Percentiles rank a stretch among this genome's conserved stretches.
Conservation (phyloP, 163 green algal species). For the Smithsoniella earleae region DNA sequence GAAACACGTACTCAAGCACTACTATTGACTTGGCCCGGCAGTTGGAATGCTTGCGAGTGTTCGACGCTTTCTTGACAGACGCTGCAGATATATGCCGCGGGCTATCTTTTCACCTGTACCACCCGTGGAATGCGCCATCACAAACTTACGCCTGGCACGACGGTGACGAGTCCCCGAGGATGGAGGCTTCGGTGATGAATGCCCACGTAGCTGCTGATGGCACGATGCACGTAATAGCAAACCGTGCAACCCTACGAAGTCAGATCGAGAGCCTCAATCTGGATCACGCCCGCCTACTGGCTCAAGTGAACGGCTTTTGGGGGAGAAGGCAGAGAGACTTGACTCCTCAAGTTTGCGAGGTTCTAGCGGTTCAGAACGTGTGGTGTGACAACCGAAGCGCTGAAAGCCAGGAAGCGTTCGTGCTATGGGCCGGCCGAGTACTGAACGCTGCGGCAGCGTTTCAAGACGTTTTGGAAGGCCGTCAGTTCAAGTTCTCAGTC, state of each 20-base stretch:
- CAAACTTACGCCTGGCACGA: constrained; percentile 47
- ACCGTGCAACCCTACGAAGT: constrained; percentile 37
- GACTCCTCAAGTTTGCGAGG: constrained; percentile 44
- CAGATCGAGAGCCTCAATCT: constrained; percentile 57
- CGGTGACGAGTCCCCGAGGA: neutral
- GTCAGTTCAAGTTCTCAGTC: constrained; percentile 60
- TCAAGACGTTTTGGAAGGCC: constrained; percentile 33
- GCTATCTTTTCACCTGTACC: constrained; percentile 45
- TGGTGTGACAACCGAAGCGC: constrained; percentile 66
- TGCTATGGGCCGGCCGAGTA: constrained; percentile 73
- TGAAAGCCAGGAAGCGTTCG: constrained; percentile 68
- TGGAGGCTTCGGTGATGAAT: constrained; percentile 29
- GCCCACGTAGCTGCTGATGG: constrained; percentile 60
- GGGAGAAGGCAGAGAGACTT: constrained; percentile 58
- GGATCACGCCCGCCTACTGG: constrained; percentile 58
- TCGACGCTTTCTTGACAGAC: constrained; percentile 43
- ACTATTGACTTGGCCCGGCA: constrained; percentile 14
- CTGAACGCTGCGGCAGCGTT: constrained; percentile 48
- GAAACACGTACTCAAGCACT: constrained; percentile 29
- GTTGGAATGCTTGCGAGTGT: constrained; percentile 19
- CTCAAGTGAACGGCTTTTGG: constrained; percentile 58
- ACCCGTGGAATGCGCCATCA: constrained; percentile 40
- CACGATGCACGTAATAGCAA: constrained; percentile 61
- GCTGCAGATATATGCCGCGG: constrained; percentile 45
- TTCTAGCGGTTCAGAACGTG: constrained; percentile 69